Base-by-base conservation (phyloP, 2,329 filamentous ascomycete genomes). In the Epichloe hybrida region DNA sequence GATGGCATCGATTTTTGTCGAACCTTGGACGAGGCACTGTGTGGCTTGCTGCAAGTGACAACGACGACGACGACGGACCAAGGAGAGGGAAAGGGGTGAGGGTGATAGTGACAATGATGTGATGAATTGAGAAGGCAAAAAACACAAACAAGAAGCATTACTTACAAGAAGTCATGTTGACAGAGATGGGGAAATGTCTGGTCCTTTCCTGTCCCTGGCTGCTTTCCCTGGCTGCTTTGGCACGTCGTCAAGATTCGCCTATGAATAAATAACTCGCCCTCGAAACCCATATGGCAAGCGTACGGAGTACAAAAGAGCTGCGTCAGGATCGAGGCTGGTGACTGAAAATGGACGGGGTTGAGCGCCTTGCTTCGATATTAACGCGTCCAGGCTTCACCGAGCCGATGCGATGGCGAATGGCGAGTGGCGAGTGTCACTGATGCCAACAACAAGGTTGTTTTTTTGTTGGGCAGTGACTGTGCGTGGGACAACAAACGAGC, bases 141-240 rank as follows among this genome's bases (percentile, higher is more conserved):
- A 20, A 13, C 20, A 40, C 21, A 35, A 5, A 41, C n/a, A 7
- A 36, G 17, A 7, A 12, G 13, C 13, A 20, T 36, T 13, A 52
- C 50, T 52, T 35, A 52, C 50, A 45, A 13, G 50, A 52, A 40
- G 50, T 40, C 46, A 49, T 52, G 35, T 17, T 48, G 41, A 20
- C 40, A 12, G 38, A 42, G n/a, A 42, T 23, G 20, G 20, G 20
- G 21, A 21, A 12, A 27, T 40, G 15, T 40, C 6, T 11, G 39
- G n/a, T 9, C 15, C n/a, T 13, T 41, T n/a, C 11, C 39, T 11
- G 9, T 41, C 4, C 37, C 17, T 39, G 37, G 15, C 37, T n/a
- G 12, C 12, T 38, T 39, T 41, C 1, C 37, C n/a, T 39, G 37
- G 37, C 37, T n/a, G 13, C 13, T 39, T 20, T n/a, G n/a, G 27